Evolutionary conservation across 805 yeast species (phyloP).

Genomic region (Suhomyces vadensis): DNA sequence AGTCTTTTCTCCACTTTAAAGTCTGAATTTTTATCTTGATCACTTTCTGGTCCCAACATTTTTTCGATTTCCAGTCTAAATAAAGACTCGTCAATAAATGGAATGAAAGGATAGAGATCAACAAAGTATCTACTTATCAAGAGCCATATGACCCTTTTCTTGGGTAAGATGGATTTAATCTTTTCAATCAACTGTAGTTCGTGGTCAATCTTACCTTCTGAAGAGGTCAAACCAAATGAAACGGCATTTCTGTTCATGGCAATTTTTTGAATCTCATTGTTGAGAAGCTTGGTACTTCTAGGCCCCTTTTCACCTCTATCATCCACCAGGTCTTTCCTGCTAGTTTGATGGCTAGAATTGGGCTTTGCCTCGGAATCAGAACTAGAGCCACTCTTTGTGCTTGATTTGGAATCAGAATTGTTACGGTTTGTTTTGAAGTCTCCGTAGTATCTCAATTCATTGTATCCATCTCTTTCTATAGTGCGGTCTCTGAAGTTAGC

Average conservation of each 20-base stretch:
- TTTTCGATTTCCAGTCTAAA: constrained; percentile 18
- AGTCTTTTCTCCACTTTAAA: constrained; percentile 31
- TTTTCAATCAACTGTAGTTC: constrained; percentile 21
- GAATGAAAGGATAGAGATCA: constrained; percentile 20
- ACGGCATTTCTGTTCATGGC: constrained; percentile 31
- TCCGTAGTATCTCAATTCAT: constrained; percentile 24
- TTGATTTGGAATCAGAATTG: neutral
- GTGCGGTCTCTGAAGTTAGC: constrained; percentile 24
- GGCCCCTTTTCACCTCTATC: neutral
- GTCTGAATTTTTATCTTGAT: constrained; percentile 21
- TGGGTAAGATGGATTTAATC: constrained; percentile 18
- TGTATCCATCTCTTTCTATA: constrained; percentile 24
- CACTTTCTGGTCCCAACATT: constrained; percentile 22
- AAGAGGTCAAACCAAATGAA: constrained; percentile 35
- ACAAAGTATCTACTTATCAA: constrained; percentile 19
- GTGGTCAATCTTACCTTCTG: constrained; percentile 32
- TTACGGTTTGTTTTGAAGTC: constrained; percentile 4
- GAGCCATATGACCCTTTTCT: constrained; percentile 16
- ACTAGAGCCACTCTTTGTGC: neutral
- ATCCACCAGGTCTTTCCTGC: neutral
- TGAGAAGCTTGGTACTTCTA: neutral
- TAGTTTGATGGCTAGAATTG: too few relatives aligned
- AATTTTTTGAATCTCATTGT: constrained; percentile 7
- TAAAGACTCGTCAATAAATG: constrained; percentile 21
- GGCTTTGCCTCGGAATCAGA: neutral